A percentile compares a stretch with the other conserved stretches of the same genome.
Conservation (phyloP, 768 basidiomycete species). For the Crucibulum laeve region DNA sequence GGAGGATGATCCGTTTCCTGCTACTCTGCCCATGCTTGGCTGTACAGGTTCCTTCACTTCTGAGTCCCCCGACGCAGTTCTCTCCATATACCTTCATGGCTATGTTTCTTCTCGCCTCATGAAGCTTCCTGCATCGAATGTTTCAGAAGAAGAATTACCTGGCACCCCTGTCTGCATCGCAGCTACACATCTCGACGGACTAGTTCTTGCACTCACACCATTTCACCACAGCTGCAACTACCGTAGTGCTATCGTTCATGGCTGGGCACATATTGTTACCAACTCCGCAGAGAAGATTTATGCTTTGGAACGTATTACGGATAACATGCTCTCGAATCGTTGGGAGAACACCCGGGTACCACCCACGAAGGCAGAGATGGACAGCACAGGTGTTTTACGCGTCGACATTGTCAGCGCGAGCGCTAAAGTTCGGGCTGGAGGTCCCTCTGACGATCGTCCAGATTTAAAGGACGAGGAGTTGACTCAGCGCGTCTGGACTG, state of each 20-base stretch:
- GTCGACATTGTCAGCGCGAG: constrained; percentile 23
- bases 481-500: constrained; percentile 17
- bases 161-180: constrained; percentile 20
- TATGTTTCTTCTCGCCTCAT: constrained; percentile 17
- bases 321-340: constrained; percentile 15
- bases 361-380: constrained; percentile 18
- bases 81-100: constrained; percentile 18
- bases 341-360: constrained; percentile 22
- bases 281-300: constrained; percentile 18
- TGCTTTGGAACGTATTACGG: constrained; percentile 17
- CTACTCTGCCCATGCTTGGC: constrained; percentile 21
- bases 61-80: constrained; percentile 3
- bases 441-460: constrained; percentile 14
- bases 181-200: constrained; percentile 20
- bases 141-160: constrained; percentile 8
- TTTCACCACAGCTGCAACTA: constrained; percentile 24
- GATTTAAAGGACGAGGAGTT: constrained; percentile 16
- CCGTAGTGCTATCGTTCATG: constrained; percentile 21
- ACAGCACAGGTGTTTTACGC: constrained; percentile 16
- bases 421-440: constrained; percentile 18
- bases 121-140: constrained; percentile 10
- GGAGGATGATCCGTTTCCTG: constrained; percentile 21
- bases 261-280: constrained; percentile 14
- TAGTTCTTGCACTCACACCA: constrained; percentile 21
- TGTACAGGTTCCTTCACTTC: constrained; percentile 14